Evolutionary conservation across 1,284 basidiomycete species (phyloP), one percentile per base, ranked within the genome.

Genomic region (Pseudozyma sp.): DNA sequence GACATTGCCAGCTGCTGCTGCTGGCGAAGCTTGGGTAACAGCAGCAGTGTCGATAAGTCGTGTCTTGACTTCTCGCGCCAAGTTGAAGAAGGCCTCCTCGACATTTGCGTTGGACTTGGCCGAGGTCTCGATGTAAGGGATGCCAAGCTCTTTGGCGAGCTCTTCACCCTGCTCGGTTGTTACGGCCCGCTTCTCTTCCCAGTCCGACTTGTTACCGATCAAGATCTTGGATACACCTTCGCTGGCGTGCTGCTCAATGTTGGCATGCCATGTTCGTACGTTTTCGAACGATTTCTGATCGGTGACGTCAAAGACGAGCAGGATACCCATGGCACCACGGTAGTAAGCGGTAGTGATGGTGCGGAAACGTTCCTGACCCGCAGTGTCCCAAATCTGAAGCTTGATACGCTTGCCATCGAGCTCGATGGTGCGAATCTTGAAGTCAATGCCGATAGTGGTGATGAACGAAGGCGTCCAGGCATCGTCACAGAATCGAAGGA

Each of bases 261-360:
- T 98, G 48, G 92, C 88, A 87, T 98, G 94, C 97, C 97, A 99
- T 81, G 95, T 97, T 80, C 95, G 93, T 86, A 99, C 96, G 88
- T 99, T 98, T 85, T 94, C 93, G 88, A 99, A 99, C 31, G 94
- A 97, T 81, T 93, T 91, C 86, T 97, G 94, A 86, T 99, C 96
- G 35, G 97, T 99, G 44, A 99, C 95, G 85, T 99, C 97, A 87
- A 98, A 99, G 6, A 99, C 96, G 65, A 99, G 89, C 60, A 99
- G 88, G 83, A 99, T 99, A 59, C 97, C 97, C 96, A 99, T 99
- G 16, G 97, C 97, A 49, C 97, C 97, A 79, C 97, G 92, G 88
- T 99, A 99, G 87, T 99, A 99, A n/a, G 97, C 95, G 10, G 96
- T 97, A 47, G 97, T 99, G 86, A 99, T 99, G 48, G 97, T 99